Percentiles rank a stretch among this genome's conserved stretches.
Evolutionary conservation across 345 rosid genomes (phyloP).

Genomic region (Excoecaria agallocha): DNA sequence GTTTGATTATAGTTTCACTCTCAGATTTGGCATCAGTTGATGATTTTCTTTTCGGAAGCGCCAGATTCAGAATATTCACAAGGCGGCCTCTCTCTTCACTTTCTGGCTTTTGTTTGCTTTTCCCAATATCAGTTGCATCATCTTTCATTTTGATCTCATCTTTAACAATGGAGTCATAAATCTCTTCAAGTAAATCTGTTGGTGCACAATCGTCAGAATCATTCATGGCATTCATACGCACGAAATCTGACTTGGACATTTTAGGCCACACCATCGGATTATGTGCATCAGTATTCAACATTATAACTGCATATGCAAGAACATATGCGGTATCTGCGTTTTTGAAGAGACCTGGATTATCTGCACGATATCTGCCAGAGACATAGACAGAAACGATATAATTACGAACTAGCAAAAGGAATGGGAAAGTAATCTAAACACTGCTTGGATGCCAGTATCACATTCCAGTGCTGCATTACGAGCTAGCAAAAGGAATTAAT

Average conservation of each 20-base stretch:
- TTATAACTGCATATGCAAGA: constrained; percentile 98
- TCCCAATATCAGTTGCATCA: constrained; percentile 53
- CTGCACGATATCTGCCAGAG: constrained; percentile 84
- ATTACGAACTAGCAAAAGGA: not conserved
- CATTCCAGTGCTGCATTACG: not conserved
- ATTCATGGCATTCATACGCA: constrained; percentile 76
- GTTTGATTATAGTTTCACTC: constrained; percentile 82
- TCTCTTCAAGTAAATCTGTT: constrained; percentile 78
- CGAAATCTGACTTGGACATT: constrained; percentile 92
- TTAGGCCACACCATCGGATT: constrained; percentile 96
- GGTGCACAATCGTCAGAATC: constrained; percentile 83
- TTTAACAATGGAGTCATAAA: constrained; percentile 89
- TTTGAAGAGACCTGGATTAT: constrained; percentile 88
- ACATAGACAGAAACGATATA: not conserved
- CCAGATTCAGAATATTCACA: constrained; percentile 82
- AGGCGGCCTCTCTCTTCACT: constrained; percentile 90
- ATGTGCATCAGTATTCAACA: constrained; percentile 97
- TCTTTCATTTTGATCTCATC: constrained; percentile 96
- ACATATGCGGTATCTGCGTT: constrained; percentile 99
- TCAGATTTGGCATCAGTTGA: constrained; percentile 73
- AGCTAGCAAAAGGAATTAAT: not conserved
- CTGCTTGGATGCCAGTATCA: not conserved
- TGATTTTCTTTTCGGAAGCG: constrained; percentile 72
- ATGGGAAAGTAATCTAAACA: not conserved
- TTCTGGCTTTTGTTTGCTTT: constrained; percentile 65